These are phyloP conservation scores for Leccinum colubrinum DNA, from an alignment of 1,284 basidiomycete genomes.

Conservation along the genomic window DNA sequence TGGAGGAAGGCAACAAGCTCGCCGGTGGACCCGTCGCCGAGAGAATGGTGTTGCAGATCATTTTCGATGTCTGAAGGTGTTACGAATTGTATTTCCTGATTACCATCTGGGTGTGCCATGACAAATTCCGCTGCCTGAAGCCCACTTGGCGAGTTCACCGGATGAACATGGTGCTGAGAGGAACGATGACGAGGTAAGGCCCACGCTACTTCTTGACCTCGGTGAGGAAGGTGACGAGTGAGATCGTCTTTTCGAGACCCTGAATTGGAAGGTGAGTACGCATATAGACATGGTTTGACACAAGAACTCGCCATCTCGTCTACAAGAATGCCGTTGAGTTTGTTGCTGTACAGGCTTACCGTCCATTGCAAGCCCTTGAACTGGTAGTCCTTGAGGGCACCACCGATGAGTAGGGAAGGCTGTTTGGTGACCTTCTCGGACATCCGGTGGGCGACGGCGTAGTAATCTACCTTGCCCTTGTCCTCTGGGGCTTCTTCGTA, in stretches of 20 bases:
- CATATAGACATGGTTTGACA: not conserved
- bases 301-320: slow-evolving; percentile 87
- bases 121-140: slow-evolving; percentile 47
- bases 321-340: slow-evolving; percentile 93
- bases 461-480: slow-evolving; percentile 91
- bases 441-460: slow-evolving; percentile 92
- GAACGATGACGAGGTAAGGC: slow-evolving; percentile 97
- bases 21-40: too few relatives aligned
- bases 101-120: too few relatives aligned
- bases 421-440: slow-evolving; percentile 88
- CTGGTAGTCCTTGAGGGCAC: slow-evolving; percentile 92
- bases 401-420: slow-evolving; percentile 80
- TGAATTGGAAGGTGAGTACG: slow-evolving; percentile 35
- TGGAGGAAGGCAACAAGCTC: too few relatives aligned
- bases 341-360: slow-evolving; percentile 98
- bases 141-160: slow-evolving; percentile 97
- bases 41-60: too few relatives aligned
- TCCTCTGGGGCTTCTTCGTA: slow-evolving; percentile 57
- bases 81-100: too few relatives aligned
- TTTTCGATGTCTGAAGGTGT: too few relatives aligned
- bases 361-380: slow-evolving; percentile 96
- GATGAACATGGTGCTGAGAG: slow-evolving; percentile 97
- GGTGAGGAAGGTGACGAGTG: slow-evolving; percentile 94
- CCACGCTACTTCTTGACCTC: slow-evolving; percentile 90
- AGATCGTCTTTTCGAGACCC: slow-evolving; percentile 98